These are phyloP conservation scores for Terfezia claveryi DNA, from an alignment of 495 filamentous ascomycete species.

Conservation along the genomic window DNA sequence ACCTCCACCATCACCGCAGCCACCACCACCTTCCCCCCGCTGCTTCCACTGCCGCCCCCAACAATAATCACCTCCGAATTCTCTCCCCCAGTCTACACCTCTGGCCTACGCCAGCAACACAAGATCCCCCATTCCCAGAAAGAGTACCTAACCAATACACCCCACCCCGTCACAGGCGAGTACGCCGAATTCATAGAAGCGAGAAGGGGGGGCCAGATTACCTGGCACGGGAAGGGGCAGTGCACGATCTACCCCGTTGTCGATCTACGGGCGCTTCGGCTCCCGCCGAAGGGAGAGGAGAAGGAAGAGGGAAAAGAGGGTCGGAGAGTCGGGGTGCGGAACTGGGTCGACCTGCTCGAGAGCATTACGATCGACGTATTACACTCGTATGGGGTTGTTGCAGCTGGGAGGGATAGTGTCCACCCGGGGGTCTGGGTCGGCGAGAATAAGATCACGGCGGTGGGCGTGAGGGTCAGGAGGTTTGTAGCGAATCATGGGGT, in stretches of 20 bases:
- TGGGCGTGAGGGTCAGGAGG: not conserved
- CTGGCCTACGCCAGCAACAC: slow-evolving; percentile 54
- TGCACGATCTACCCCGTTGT: slow-evolving; percentile 27
- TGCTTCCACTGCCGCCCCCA: not conserved
- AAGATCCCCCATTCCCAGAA: slow-evolving; percentile 40
- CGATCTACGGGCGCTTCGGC: slow-evolving; percentile 2
- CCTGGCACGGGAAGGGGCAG: slow-evolving; percentile 54
- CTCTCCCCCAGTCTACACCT: slow-evolving; percentile 89
- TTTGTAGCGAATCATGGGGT: slow-evolving; percentile 28
- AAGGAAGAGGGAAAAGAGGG: not conserved
- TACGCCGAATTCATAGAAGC: slow-evolving; percentile 62
- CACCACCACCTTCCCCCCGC: not conserved
- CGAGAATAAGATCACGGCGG: not conserved
- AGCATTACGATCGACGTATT: not conserved
- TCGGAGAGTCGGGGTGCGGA: not conserved
- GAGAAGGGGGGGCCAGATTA: slow-evolving; percentile 45
- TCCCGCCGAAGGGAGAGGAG: not conserved
- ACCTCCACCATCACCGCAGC: not conserved
- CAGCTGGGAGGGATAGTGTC: slow-evolving; percentile 18
- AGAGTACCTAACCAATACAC: slow-evolving; percentile 55
- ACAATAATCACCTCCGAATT: slow-evolving; percentile 31
- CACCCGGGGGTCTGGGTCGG: slow-evolving; percentile 16
- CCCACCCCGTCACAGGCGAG: slow-evolving; percentile 68
- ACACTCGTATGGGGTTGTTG: slow-evolving; percentile 24
- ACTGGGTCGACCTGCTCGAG: not conserved